A percentile compares a stretch with the other conserved stretches of the same genome.
phyloP scores from a whole-genome alignment of 2,329 filamentous ascomycete genomes.

The Tolypocladium ovalisporum region DNA sequence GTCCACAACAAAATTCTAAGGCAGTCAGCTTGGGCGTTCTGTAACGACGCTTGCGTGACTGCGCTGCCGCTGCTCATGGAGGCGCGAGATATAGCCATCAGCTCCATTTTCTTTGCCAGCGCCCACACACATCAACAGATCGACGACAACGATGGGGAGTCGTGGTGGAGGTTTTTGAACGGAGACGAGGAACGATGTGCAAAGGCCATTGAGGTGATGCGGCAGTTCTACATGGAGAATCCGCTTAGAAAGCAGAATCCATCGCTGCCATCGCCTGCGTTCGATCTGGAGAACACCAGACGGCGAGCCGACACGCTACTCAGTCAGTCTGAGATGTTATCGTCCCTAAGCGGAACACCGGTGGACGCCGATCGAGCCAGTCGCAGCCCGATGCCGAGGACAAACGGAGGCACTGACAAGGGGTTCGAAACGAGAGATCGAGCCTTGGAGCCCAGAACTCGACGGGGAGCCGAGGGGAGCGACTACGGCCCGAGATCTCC shows the following conservation, averaged over 20 bases:
- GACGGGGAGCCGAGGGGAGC: slow-evolving; percentile 18
- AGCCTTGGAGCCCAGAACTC: slow-evolving; percentile 12
- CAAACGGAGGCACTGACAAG: slow-evolving; percentile 27
- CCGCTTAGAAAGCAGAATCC: slow-evolving; percentile 47
- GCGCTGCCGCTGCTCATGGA: slow-evolving; percentile 72
- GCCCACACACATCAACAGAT: slow-evolving; percentile 65
- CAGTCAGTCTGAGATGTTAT: slow-evolving; percentile 31
- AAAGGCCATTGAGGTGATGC: slow-evolving; percentile 66
- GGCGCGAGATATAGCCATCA: slow-evolving; percentile 71
- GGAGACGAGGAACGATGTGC: slow-evolving; percentile 61
- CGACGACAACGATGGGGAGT: slow-evolving; percentile 60
- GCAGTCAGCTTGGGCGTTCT: slow-evolving; percentile 85
- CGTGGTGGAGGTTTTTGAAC: slow-evolving; percentile 80
- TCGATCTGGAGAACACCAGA: slow-evolving; percentile 44
- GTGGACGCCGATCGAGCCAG: slow-evolving; percentile 35
- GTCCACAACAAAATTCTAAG: slow-evolving; percentile 73
- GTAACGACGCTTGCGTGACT: slow-evolving; percentile 83
- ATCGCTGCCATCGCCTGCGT: slow-evolving; percentile 41
- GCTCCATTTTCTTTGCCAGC: slow-evolving; percentile 77
- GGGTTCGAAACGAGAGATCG: slow-evolving; percentile 8
- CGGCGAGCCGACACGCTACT: slow-evolving; percentile 32
- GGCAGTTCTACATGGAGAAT: slow-evolving; percentile 55
- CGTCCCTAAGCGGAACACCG: slow-evolving; percentile 38
- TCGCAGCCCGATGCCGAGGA: slow-evolving; percentile 31
- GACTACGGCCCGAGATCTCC: slow-evolving; percentile 24